phyloP scores from a whole-genome alignment of 2,329 filamentous ascomycete species.

The Alternaria burnsii region DNA sequence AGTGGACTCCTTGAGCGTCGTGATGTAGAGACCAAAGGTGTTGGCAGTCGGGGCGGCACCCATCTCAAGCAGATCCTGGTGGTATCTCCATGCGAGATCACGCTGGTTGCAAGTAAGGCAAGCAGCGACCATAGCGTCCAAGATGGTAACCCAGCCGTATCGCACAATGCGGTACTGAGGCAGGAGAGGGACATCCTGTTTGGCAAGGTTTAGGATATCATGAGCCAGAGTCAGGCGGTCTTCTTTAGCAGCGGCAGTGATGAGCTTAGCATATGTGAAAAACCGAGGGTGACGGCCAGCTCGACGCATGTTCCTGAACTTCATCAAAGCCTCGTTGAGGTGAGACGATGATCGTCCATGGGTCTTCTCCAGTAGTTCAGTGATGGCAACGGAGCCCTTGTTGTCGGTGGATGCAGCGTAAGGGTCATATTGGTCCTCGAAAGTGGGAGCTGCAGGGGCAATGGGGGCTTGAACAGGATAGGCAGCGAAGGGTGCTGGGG shows the following conservation, averaged over 20 bases:
- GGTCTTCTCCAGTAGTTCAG: conserved; percentile 84
- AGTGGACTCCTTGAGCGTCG: conserved; percentile 95
- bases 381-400: conserved; percentile 89
- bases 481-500: conserved; percentile 61
- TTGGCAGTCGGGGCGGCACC: conserved; percentile 93
- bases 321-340: conserved; percentile 80
- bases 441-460: conserved; percentile 66
- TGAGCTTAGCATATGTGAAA: conserved; percentile 96
- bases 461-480: conserved; percentile 58
- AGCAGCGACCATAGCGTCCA: conserved; percentile 95
- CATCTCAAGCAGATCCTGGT: conserved; percentile 90
- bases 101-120: conserved; percentile 86
- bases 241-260: conserved; percentile 86
- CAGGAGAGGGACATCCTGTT: conserved; percentile 84
- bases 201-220: conserved; percentile 89
- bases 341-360: conserved; percentile 76
- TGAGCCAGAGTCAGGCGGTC: conserved; percentile 82
- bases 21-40: conserved; percentile 98
- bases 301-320: conserved; percentile 92
- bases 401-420: conserved; percentile 91
- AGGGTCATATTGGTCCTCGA: conserved; percentile 87
- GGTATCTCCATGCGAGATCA: conserved; percentile 81
- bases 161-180: conserved; percentile 86
- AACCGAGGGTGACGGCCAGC: conserved; percentile 91
- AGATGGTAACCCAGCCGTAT: conserved; percentile 95